phyloP scores from a whole-genome alignment of 345 rosid species.

The Noccaea bulbosa region DNA sequence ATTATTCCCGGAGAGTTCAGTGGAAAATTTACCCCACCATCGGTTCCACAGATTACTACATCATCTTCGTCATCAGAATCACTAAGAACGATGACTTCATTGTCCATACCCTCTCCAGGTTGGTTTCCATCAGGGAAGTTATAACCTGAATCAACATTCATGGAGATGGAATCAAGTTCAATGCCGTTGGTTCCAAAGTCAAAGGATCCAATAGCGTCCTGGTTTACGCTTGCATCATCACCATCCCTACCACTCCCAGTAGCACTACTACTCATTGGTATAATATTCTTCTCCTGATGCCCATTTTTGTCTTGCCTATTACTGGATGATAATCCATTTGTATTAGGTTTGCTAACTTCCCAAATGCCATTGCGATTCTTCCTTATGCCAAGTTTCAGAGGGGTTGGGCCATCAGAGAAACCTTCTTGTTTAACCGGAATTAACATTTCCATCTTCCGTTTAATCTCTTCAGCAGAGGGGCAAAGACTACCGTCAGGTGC shows the following conservation, averaged over 20 bases:
- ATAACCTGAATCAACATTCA: constrained; percentile 64
- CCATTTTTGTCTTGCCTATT: constrained; percentile 61
- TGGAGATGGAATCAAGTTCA: constrained; percentile 77
- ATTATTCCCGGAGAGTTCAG: constrained; percentile 58
- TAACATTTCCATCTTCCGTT: constrained; percentile 57
- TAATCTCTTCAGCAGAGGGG: constrained; percentile 49
- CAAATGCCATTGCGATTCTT: constrained; percentile 85
- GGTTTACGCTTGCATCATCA: constrained; percentile 94
- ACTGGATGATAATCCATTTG: constrained; percentile 63
- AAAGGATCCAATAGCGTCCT: constrained; percentile 72
- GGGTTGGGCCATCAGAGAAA: constrained; percentile 65
- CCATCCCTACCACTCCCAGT: constrained; percentile 92
- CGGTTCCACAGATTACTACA: constrained; percentile 50
- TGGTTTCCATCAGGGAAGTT: constrained; percentile 57
- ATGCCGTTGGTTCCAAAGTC: constrained; percentile 63
- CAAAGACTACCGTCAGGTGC: constrained; percentile 68
- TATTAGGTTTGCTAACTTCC: constrained; percentile 87
- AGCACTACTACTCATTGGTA: constrained; percentile 92
- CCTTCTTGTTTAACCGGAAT: constrained; percentile 74
- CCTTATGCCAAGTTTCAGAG: constrained; percentile 89
- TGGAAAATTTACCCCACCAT: constrained; percentile 60
- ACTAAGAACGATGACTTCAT: constrained; percentile 82
- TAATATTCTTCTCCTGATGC: constrained; percentile 57
- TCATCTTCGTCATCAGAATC: constrained; percentile 95
- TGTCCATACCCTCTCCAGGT: constrained; percentile 54